Conservation (phyloP, 768 basidiomycete species). For the Auriscalpium microsporum region DNA sequence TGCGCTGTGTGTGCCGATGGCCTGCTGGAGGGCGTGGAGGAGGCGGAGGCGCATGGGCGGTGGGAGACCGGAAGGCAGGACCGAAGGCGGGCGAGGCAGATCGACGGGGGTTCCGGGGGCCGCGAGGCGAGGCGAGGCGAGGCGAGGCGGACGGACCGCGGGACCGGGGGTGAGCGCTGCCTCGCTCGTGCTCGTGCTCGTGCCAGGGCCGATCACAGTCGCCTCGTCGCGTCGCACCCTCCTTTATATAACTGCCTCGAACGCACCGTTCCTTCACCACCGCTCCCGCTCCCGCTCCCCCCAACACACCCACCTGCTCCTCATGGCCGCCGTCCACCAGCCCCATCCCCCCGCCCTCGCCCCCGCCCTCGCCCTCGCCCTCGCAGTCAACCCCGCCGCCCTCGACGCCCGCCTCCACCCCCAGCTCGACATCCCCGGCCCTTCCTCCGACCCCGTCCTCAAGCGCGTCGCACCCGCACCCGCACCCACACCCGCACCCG, state of each 20-base stretch:
- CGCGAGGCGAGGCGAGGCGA: background rate
- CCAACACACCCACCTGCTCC: background rate
- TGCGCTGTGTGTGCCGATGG: conserved; percentile 27
- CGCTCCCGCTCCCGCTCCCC: background rate
- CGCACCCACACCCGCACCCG: background rate
- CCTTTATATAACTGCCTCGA: conserved; percentile 3
- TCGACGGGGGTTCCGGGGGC: background rate
- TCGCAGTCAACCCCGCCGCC: conserved; percentile 6
- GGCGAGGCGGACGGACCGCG: background rate
- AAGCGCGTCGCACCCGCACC: background rate
- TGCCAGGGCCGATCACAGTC: background rate
- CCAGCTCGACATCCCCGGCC: background rate
- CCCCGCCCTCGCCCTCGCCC: background rate
- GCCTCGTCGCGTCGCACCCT: background rate
- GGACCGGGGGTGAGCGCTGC: no score
- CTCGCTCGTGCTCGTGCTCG: no score
- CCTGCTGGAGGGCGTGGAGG: conserved; percentile 23
- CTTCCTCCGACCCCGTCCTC: background rate
- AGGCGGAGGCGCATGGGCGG: background rate
- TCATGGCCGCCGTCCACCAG: background rate
- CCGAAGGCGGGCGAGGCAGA: background rate
- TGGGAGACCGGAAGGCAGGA: background rate
- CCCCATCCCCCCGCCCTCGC: background rate
- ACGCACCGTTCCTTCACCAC: background rate
- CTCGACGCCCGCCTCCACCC: background rate